Evolutionary conservation across 2,329 filamentous ascomycete genomes (phyloP).

Genomic region (Diaporthe batatas): DNA sequence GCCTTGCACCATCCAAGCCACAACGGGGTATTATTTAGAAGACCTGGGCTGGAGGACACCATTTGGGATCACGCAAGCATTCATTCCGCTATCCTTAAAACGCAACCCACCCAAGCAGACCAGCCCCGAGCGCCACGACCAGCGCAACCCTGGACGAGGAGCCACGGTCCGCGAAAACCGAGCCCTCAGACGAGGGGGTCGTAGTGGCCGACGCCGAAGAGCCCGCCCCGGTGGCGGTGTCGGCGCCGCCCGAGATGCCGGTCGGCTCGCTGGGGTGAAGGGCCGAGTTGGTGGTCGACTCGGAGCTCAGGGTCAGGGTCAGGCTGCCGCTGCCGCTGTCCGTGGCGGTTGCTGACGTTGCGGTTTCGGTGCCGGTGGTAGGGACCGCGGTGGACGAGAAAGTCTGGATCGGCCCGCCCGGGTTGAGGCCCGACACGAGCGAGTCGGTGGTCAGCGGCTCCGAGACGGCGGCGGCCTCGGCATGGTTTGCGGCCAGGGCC

Average conservation of each 20-base stretch:
- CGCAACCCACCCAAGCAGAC: slow-evolving; percentile 35
- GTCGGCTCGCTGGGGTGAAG: slow-evolving; percentile 37
- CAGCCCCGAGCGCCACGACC: slow-evolving; percentile 39
- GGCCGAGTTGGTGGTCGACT: slow-evolving; percentile 24
- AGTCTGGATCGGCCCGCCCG: slow-evolving; percentile 31
- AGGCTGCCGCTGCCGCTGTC: neutral
- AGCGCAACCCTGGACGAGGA: slow-evolving; percentile 35
- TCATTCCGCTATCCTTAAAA: slow-evolving; percentile 10
- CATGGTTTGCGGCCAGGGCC: neutral
- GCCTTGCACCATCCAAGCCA: neutral
- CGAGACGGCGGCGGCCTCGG: neutral
- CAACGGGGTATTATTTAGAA: neutral
- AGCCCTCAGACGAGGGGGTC: neutral
- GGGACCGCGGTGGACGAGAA: slow-evolving; percentile 12
- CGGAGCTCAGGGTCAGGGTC: slow-evolving; percentile 12
- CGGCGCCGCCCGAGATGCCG: slow-evolving; percentile 5
- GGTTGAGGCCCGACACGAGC: neutral
- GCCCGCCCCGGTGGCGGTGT: neutral
- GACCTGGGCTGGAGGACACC: neutral
- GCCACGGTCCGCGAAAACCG: slow-evolving; percentile 2
- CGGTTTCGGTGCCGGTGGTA: neutral
- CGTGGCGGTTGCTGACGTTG: neutral
- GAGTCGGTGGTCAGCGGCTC: slow-evolving; percentile 17
- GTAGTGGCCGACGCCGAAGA: slow-evolving; percentile 13
- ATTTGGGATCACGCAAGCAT: neutral